Conservation (phyloP, 768 basidiomycete species). For the Boletus tomentosulus region DNA sequence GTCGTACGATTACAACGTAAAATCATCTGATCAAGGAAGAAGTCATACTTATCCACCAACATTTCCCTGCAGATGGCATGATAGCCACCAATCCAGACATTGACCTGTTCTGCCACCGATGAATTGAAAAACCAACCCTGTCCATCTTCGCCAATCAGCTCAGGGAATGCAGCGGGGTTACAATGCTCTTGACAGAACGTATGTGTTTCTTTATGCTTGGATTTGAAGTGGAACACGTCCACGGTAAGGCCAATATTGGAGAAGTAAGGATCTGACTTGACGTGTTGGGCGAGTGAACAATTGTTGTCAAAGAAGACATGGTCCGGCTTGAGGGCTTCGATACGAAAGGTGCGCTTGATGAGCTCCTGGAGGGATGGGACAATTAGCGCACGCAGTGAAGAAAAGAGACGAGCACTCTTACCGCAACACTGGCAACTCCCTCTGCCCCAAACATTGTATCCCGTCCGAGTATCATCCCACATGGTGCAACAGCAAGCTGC, state of each 20-base stretch:
- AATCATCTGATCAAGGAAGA: constrained; percentile 39
- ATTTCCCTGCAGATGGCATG: constrained; percentile 33
- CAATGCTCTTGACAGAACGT: constrained; percentile 26
- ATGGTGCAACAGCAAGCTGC: constrained; percentile 1
- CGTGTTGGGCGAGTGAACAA: constrained; percentile 2
- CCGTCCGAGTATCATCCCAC: too few species aligned
- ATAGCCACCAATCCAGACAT: constrained; percentile 37
- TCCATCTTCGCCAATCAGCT: constrained; percentile 23
- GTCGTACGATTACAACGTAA: constrained; percentile 15
- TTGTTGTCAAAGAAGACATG: constrained; percentile 12
- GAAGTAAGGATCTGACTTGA: constrained; percentile 5
- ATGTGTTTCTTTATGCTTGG: too few species aligned
- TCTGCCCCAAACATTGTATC: constrained; percentile 5
- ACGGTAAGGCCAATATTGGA: too few species aligned
- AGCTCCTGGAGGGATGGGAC: constrained; percentile 1
- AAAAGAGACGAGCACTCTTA: not conserved
- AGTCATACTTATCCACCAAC: constrained; percentile 23
- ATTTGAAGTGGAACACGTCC: too few species aligned
- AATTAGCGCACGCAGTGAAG: not conserved
- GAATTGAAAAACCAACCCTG: constrained; percentile 35
- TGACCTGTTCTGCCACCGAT: constrained; percentile 33
- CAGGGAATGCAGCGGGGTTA: constrained; percentile 26
- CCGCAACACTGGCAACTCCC: not conserved
- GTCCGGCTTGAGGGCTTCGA: not conserved
- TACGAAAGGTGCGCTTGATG: not conserved